phyloP scores from a whole-genome alignment of 164 flowering plant genomes.

The Buxus sempervirens region DNA sequence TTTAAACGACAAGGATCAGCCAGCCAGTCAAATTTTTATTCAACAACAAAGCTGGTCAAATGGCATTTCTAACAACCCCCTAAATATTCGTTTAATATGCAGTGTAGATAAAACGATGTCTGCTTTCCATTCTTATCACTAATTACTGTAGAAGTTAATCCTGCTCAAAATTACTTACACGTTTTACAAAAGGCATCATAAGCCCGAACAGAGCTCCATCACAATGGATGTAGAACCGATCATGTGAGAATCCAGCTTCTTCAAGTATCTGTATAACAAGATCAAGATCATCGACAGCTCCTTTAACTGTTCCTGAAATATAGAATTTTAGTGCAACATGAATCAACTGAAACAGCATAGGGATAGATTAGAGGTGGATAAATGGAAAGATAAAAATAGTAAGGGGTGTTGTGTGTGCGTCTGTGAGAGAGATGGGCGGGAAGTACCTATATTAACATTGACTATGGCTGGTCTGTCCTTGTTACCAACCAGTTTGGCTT shows the following conservation, averaged over 20 bases:
- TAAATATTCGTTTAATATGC: not conserved
- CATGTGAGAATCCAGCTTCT: conserved; percentile 69
- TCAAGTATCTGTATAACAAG: conserved; percentile 81
- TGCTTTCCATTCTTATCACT: not conserved
- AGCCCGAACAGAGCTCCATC: conserved; percentile 96
- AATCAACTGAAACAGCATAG: not conserved
- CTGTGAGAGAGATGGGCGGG: conserved; percentile 17
- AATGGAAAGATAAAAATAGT: not conserved
- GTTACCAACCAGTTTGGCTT: conserved; percentile 52
- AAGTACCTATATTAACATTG: conserved; percentile 84
- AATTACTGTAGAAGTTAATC: too few species aligned
- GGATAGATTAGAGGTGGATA: too few species aligned
- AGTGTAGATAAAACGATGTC: not conserved
- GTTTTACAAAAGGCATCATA: conserved; percentile 98
- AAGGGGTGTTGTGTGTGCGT: not conserved
- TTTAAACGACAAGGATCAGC: not conserved
- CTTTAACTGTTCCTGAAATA: conserved; percentile 87
- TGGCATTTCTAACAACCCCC: not conserved
- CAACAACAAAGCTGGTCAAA: not conserved
- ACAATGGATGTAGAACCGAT: conserved; percentile 87
- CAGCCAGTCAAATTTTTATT: not conserved
- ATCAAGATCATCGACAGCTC: conserved; percentile 98
- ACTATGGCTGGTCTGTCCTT: conserved; percentile 87
- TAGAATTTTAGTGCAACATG: not conserved
- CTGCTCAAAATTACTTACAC: conserved; percentile 33